These are phyloP conservation scores for Acer yangbiense DNA, from an alignment of 345 rosid genomes.

Conservation along the genomic window DNA sequence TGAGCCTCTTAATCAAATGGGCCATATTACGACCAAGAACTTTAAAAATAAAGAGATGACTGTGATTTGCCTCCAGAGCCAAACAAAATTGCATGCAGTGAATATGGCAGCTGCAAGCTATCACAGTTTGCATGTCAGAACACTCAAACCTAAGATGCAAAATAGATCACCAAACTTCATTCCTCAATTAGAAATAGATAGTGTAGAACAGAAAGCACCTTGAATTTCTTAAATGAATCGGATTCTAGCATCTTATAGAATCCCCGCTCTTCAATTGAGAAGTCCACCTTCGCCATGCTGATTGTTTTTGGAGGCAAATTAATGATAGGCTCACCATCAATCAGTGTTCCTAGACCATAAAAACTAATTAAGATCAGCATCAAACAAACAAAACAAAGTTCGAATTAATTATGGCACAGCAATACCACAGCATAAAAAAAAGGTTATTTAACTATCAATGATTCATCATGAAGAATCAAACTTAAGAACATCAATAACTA, in stretches of 20 bases:
- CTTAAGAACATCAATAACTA: not conserved
- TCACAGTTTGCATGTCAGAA: not conserved
- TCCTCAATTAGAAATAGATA: not conserved
- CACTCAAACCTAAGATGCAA: not conserved
- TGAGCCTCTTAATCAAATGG: not conserved
- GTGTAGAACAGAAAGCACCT: constrained; percentile 44
- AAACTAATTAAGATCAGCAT: constrained; percentile 28
- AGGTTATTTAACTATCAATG: not conserved
- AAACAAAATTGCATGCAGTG: not conserved
- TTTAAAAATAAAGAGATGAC: not conserved
- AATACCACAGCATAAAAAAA: constrained; percentile 5
- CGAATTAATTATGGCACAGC: constrained; percentile 19
- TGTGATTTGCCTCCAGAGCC: not conserved
- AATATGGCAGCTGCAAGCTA: not conserved
- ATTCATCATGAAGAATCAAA: not conserved
- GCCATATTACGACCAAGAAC: not conserved
- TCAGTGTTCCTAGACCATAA: constrained; percentile 62
- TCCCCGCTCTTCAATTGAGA: constrained; percentile 79
- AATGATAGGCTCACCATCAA: constrained; percentile 88
- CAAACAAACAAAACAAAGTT: constrained; percentile 20
- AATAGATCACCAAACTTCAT: constrained; percentile 4
- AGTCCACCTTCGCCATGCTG: constrained; percentile 64
- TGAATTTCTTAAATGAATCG: constrained; percentile 79
- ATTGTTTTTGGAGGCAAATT: constrained; percentile 77
- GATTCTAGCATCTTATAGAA: constrained; percentile 84